phyloP scores from a whole-genome alignment of 2,329 filamentous ascomycete species.

The Talaromyces funiculosus region DNA sequence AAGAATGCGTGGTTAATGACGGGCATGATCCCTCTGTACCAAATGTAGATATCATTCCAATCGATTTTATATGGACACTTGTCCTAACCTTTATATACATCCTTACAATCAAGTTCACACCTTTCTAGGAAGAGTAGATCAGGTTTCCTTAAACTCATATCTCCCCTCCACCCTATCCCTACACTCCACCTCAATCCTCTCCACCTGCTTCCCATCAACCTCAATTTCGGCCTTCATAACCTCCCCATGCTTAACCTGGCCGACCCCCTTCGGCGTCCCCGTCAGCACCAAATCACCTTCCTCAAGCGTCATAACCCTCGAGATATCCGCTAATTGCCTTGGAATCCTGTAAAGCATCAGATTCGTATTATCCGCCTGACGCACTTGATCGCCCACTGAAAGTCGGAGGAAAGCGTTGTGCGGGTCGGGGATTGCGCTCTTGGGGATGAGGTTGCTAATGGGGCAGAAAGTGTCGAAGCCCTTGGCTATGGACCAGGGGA shows the following conservation, averaged over 20 bases:
- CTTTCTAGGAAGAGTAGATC: constrained; percentile 18
- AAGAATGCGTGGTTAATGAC: too few relatives aligned
- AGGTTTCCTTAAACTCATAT: constrained; percentile 73
- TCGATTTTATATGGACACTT: background rate
- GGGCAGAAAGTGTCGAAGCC: constrained; percentile 97
- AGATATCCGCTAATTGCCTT: constrained; percentile 81
- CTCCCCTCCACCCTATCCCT: constrained; percentile 66
- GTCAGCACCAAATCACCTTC: constrained; percentile 90
- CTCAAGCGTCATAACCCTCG: constrained; percentile 88
- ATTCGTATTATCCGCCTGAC: constrained; percentile 82
- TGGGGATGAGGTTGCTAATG: constrained; percentile 73
- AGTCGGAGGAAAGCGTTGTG: constrained; percentile 84
- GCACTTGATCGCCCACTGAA: constrained; percentile 70
- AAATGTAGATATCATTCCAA: too few relatives aligned
- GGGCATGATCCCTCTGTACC: too few relatives aligned
- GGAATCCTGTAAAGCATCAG: constrained; percentile 93
- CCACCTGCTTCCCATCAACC: constrained; percentile 73
- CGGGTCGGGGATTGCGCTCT: constrained; percentile 74
- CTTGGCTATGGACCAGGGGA: constrained; percentile 95
- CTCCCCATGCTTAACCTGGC: constrained; percentile 77
- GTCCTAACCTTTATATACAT: background rate
- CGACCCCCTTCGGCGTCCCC: constrained; percentile 96
- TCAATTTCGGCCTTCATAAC: constrained; percentile 77
- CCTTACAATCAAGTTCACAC: too few relatives aligned
- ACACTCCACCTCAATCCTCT: constrained; percentile 76